These are phyloP conservation scores for Gossypium schwendimanii DNA, from an alignment of 441 rosid genomes.

Conservation along the genomic window DNA sequence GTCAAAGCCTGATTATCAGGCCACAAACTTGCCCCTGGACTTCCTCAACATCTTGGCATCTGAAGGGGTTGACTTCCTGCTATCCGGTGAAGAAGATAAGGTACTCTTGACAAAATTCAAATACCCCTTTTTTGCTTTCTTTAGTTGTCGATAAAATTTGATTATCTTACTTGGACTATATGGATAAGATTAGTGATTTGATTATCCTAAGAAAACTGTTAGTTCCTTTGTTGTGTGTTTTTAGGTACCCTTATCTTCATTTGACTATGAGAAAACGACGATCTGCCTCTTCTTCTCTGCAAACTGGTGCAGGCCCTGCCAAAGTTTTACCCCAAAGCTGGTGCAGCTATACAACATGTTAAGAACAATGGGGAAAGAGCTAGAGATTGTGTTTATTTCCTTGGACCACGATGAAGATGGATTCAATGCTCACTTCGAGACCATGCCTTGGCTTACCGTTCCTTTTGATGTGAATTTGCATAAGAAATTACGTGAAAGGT, in stretches of 20 bases:
- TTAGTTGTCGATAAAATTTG: neutral
- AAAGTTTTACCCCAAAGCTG: constrained; percentile 51
- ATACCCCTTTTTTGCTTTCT: neutral
- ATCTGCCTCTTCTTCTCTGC: constrained; percentile 73
- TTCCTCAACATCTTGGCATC: constrained; percentile 38
- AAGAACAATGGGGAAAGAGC: constrained; percentile 34
- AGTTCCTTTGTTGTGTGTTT: neutral
- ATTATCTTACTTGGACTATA: neutral
- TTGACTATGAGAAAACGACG: constrained; percentile 36
- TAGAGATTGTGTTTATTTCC: constrained; percentile 65
- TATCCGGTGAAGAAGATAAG: constrained; percentile 40
- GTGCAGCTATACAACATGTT: constrained; percentile 43
- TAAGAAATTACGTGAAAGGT: constrained; percentile 34
- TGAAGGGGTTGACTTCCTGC: constrained; percentile 52
- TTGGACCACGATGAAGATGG: constrained; percentile 55
- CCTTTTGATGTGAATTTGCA: constrained; percentile 45
- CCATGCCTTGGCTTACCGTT: constrained; percentile 78
- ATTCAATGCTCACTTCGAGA: constrained; percentile 55
- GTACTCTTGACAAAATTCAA: constrained; percentile 19
- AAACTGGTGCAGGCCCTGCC: constrained; percentile 84
- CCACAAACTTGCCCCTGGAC: constrained; percentile 20
- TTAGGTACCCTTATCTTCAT: constrained; percentile 56
- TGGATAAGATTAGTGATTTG: neutral
- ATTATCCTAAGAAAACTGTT: neutral
- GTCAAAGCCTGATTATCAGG: constrained; percentile 34